A percentile compares a stretch with the other conserved stretches of the same genome.
Evolutionary conservation across 768 basidiomycete species (phyloP).

Genomic region (Cystofilobasidium macerans): DNA sequence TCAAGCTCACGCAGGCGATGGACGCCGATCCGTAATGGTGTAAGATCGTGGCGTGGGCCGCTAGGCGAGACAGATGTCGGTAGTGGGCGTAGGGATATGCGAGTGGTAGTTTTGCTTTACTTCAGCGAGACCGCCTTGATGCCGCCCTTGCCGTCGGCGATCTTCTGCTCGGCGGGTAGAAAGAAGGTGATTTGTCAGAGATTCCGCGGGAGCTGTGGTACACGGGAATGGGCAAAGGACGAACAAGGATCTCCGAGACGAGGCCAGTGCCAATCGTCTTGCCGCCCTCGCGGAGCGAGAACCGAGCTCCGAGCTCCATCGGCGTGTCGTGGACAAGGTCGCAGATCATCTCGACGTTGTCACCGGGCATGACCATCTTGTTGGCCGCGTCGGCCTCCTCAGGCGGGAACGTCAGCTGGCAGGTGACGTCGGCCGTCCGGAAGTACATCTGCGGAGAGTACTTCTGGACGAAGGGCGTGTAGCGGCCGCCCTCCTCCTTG

Average conservation of each 20-base stretch:
- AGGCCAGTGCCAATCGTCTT: slow-evolving; percentile 26
- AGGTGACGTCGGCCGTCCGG: slow-evolving; percentile 89
- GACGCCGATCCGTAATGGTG: too few relatives aligned
- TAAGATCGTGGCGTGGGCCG: too few relatives aligned
- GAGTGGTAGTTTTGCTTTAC: too few relatives aligned
- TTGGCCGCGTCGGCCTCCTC: slow-evolving; percentile 68
- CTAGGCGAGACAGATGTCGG: too few relatives aligned
- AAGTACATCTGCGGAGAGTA: slow-evolving; percentile 53
- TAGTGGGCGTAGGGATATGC: too few relatives aligned
- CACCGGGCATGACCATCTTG: slow-evolving; percentile 48
- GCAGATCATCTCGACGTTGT: slow-evolving; percentile 25
- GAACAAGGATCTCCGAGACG: slow-evolving; percentile 14
- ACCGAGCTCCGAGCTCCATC: slow-evolving; percentile 24
- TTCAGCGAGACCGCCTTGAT: neutral
- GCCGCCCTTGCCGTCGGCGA: slow-evolving; percentile 5
- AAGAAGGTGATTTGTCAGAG: neutral
- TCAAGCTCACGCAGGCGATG: too few relatives aligned
- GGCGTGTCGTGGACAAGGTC: slow-evolving; percentile 22
- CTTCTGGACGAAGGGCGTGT: slow-evolving; percentile 67
- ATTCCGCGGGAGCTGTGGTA: neutral
- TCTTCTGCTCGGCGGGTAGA: neutral
- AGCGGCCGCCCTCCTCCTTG: slow-evolving; percentile 61
- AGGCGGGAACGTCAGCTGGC: slow-evolving; percentile 70
- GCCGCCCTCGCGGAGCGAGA: slow-evolving; percentile 27
- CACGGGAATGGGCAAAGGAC: neutral